Percentiles rank a stretch among this genome's conserved stretches.
Evolutionary conservation across 768 basidiomycete species (phyloP).

Genomic region (Macrolepiota albuminosa): DNA sequence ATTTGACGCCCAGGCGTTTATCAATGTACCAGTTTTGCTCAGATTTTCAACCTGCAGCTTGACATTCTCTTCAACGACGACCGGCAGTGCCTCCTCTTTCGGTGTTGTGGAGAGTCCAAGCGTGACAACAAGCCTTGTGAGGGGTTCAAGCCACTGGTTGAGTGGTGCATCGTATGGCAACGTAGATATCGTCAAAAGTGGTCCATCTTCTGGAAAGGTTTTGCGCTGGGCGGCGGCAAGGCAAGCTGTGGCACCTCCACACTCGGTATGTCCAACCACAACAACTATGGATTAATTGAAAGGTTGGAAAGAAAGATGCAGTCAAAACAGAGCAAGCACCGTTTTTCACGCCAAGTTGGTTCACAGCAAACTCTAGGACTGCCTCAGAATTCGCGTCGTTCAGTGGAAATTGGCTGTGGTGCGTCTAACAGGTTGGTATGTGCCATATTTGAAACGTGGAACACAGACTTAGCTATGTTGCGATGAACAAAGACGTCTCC

Average conservation of each 20-base stretch:
- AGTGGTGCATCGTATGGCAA: conserved; percentile 44
- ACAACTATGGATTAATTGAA: conserved; percentile 46
- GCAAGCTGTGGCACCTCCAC: conserved; percentile 70
- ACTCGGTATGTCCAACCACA: conserved; percentile 78
- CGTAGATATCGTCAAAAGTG: conserved; percentile 29
- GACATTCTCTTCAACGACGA: conserved; percentile 58
- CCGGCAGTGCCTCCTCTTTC: conserved; percentile 32
- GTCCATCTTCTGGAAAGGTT: conserved; percentile 22
- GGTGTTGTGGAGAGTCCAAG: conserved; percentile 38
- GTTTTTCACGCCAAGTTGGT: conserved; percentile 68
- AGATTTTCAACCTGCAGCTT: conserved; percentile 49
- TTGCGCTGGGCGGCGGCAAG: conserved; percentile 38
- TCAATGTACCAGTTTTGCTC: conserved; percentile 39
- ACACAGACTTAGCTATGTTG: conserved; percentile 72
- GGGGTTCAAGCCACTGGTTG: conserved; percentile 57
- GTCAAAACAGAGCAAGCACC: conserved; percentile 45
- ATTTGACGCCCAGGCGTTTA: conserved; percentile 42
- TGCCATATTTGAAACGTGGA: neutral
- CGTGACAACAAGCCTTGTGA: conserved; percentile 47
- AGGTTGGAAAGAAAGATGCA: conserved; percentile 26
- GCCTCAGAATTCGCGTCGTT: conserved; percentile 69
- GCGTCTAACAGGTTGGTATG: neutral
- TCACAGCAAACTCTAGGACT: conserved; percentile 71
- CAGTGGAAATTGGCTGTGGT: conserved; percentile 62
- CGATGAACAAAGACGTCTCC: conserved; percentile 83